phyloP scores from a whole-genome alignment of 352 stramenopile genomes.

The Pythium grandisporangium region DNA sequence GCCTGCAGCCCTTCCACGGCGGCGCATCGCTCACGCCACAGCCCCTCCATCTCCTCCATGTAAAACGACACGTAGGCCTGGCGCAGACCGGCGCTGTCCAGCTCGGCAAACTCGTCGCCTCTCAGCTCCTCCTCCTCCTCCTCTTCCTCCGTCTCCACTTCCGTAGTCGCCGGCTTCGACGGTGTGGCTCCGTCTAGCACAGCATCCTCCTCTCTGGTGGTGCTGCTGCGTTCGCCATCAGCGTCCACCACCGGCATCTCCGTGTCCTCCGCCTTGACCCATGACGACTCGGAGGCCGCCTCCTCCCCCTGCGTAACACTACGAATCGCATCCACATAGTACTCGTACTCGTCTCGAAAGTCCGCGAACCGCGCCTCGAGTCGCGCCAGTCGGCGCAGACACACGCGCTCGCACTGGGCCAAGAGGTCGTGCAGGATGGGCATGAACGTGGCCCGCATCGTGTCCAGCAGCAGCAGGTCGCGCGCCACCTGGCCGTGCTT shows the following conservation, averaged over 20 bases:
- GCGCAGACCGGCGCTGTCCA: conserved; percentile 41
- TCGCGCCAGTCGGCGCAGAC: conserved; percentile 54
- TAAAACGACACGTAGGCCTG: conserved; percentile 72
- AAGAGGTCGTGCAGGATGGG: conserved; percentile 58
- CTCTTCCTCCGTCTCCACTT: not conserved
- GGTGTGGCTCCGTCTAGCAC: no score
- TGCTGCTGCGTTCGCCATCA: not conserved
- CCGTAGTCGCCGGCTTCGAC: conserved; percentile 10
- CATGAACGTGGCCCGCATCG: conserved; percentile 64
- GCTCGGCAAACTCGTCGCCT: conserved; percentile 10
- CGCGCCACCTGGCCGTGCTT: conserved; percentile 51
- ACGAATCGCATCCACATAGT: conserved; percentile 57
- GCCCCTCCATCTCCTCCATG: conserved; percentile 65
- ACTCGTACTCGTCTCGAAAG: conserved; percentile 71
- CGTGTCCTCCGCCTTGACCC: conserved; percentile 9
- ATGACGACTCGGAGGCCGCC: conserved; percentile 3
- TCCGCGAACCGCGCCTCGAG: conserved; percentile 55
- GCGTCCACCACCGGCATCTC: conserved; percentile 4
- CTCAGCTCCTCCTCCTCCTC: conserved; percentile 1
- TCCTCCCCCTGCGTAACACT: conserved; percentile 18
- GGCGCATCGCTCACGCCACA: conserved; percentile 77
- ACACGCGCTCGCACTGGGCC: conserved; percentile 56
- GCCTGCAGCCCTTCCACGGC: conserved; percentile 68
- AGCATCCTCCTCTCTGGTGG: no score
- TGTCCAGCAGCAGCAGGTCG: conserved; percentile 44